phyloP scores from a whole-genome alignment of 2,329 filamentous ascomycete species.

The Penicillium sp. region DNA sequence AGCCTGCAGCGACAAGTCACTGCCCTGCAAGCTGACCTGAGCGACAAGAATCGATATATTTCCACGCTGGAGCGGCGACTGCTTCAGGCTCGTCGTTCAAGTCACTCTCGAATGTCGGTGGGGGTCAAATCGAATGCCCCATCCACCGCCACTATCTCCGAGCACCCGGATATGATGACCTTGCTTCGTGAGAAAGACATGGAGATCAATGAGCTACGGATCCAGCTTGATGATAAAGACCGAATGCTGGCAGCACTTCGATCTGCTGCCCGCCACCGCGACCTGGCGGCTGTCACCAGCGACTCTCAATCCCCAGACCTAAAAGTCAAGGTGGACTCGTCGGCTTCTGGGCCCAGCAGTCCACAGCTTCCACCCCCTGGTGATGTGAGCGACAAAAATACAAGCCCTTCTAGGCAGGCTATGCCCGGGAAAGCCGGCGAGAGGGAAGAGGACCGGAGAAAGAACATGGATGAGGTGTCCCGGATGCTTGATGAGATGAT shows the following conservation, averaged over 20 bases:
- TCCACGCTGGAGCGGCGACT: conserved; percentile 89
- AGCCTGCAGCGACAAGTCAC: conserved; percentile 83
- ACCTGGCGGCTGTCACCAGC: conserved; percentile 70
- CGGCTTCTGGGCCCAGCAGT: conserved; percentile 40
- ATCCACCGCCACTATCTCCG: conserved; percentile 71
- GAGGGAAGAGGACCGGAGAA: conserved; percentile 54
- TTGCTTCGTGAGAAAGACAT: conserved; percentile 85
- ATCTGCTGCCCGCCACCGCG: conserved; percentile 82
- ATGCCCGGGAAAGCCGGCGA: conserved; percentile 40
- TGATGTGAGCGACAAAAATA: conserved; percentile 30
- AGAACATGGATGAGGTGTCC: conserved; percentile 90
- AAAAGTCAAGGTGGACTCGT: conserved; percentile 37
- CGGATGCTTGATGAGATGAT: conserved; percentile 97
- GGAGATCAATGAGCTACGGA: conserved; percentile 89
- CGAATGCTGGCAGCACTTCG: conserved; percentile 88
- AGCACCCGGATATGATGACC: conserved; percentile 76
- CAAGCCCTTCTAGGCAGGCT: conserved; percentile 40
- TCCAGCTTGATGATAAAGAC: conserved; percentile 91
- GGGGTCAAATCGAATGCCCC: conserved; percentile 63
- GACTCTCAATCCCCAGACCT: conserved; percentile 43
- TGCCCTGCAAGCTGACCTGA: conserved; percentile 90
- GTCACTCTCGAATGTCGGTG: conserved; percentile 83
- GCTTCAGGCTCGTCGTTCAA: conserved; percentile 86
- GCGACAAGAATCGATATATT: conserved; percentile 98
- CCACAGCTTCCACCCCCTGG: conserved; percentile 10